Evolutionary conservation across 176 grass and related monocot species (phyloP).

Genomic region (Phragmites australis): DNA sequence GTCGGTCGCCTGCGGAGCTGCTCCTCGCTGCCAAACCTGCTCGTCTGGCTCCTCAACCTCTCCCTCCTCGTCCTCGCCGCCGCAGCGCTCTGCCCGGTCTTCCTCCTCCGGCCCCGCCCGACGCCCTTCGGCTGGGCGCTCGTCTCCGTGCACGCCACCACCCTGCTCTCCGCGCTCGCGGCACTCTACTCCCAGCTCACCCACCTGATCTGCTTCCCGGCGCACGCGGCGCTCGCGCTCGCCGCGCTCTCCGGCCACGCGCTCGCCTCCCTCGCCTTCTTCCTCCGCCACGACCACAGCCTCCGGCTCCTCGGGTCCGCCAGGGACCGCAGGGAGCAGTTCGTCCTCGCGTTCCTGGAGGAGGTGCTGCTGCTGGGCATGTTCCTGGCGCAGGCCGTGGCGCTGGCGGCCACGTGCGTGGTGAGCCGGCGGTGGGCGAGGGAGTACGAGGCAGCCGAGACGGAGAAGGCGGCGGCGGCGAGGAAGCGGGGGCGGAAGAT

Average conservation of each 20-base stretch:
- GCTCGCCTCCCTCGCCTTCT: conserved; percentile 45
- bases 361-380: conserved; percentile 57
- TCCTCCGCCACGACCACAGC: conserved; percentile 50
- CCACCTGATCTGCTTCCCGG: conserved; percentile 50
- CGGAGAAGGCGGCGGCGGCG: conserved; percentile 45
- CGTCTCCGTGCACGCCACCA: conserved; percentile 52
- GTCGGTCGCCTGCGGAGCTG: conserved; percentile 32
- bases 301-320: conserved; percentile 48
- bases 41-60: conserved; percentile 57
- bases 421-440: conserved; percentile 48
- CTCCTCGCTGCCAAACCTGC: conserved; percentile 48
- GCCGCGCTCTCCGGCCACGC: conserved; percentile 55
- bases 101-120: conserved; percentile 53
- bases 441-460: conserved; percentile 52
- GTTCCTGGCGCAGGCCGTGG: conserved; percentile 51
- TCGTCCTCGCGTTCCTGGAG: conserved; percentile 54
- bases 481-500: conserved; percentile 60
- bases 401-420: conserved; percentile 41
- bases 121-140: conserved; percentile 78
- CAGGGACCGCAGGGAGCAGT: conserved; percentile 62
- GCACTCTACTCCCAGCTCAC: conserved; percentile 52
- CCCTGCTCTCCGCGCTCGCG: conserved; percentile 54
- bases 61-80: conserved; percentile 52
- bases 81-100: conserved; percentile 45
- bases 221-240: conserved; percentile 41